Percentiles rank a stretch among this genome's conserved stretches.
Evolutionary conservation across 257 asterid genomes (phyloP).

Genomic region (Fraxinus quadrangulata): DNA sequence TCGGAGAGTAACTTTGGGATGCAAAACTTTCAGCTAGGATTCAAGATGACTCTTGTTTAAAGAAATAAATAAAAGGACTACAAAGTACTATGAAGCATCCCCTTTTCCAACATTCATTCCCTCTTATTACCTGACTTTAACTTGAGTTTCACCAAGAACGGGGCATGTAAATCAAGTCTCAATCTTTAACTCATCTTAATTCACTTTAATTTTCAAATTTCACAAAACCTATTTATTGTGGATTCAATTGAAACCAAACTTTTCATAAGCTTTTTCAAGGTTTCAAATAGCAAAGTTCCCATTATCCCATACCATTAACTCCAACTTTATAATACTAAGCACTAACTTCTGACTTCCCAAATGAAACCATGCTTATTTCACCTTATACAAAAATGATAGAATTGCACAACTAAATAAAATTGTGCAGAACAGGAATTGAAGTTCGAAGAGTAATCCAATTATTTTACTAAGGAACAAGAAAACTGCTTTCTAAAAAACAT

Average conservation of each 20-base stretch:
- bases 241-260: neutral
- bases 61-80: no score
- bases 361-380: neutral
- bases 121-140: no score
- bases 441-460: neutral
- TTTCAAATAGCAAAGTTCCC: no score
- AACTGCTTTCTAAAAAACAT: neutral
- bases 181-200: no score
- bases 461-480: neutral
- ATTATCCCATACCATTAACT: neutral
- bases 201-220: no score
- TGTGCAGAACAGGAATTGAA: neutral
- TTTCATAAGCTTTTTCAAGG: neutral
- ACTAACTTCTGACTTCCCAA: neutral
- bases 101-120: no score
- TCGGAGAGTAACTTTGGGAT: neutral
- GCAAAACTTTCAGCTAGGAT: neutral
- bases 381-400: neutral
- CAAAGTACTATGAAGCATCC: neutral
- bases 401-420: neutral
- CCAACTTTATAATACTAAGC: constrained; percentile 4
- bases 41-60: neutral
- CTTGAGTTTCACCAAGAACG: no score
- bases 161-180: no score
- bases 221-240: no score